Conservation (phyloP, 306 rosid genomes). For the Acmispon strigosus region DNA sequence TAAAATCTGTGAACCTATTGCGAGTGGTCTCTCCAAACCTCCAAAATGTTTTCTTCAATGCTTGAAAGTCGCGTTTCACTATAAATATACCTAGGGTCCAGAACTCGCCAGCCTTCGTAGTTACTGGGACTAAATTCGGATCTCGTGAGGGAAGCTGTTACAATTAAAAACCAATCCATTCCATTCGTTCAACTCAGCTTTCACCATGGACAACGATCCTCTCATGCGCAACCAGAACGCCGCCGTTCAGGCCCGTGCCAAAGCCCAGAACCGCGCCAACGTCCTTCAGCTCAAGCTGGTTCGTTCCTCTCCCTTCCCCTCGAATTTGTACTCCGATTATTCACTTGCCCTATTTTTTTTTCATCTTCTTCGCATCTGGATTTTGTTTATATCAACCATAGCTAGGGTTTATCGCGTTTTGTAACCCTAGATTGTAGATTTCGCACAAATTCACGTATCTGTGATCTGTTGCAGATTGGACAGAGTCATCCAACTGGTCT, state of each 20-base stretch:
- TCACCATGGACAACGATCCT: conserved; percentile 84
- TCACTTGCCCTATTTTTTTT: neutral
- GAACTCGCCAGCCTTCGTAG: too few relatives aligned
- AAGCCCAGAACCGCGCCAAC: conserved; percentile 93
- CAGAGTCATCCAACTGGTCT: conserved; percentile 99
- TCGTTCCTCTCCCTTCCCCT: neutral
- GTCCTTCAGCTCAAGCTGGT: conserved; percentile 98
- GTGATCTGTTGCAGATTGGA: conserved; percentile 63
- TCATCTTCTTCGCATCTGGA: neutral
- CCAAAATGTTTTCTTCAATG: too few relatives aligned
- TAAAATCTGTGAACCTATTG: too few relatives aligned
- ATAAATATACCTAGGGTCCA: too few relatives aligned
- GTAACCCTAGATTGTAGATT: neutral
- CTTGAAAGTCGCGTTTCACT: too few relatives aligned
- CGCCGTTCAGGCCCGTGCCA: conserved; percentile 98
- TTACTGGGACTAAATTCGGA: too few relatives aligned
- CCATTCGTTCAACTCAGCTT: neutral
- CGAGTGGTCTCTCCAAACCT: neutral
- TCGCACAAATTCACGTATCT: too few relatives aligned
- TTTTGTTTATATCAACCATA: neutral
- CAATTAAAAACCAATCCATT: neutral
- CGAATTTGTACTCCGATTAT: neutral
- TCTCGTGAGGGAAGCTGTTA: too few relatives aligned
- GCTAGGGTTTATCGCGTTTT: conserved; percentile 32
- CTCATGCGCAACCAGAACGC: conserved; percentile 95